Percentiles rank a stretch among this genome's conserved stretches.
phyloP scores from a whole-genome alignment of 208 protist species.

The Crithidia sp. region DNA sequence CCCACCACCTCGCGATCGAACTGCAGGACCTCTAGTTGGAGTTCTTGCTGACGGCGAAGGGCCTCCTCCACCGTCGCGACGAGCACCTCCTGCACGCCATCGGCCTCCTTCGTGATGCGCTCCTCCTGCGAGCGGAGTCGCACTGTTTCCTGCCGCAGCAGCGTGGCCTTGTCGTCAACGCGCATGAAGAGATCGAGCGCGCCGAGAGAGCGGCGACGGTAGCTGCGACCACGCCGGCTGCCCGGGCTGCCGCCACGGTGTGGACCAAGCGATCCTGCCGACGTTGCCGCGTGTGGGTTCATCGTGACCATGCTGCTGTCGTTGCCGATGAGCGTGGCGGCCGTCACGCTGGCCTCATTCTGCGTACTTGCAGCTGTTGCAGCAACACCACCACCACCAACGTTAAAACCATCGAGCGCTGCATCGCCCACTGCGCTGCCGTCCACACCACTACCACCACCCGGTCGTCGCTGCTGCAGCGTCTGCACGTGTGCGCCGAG shows the following conservation, averaged over 20 bases:
- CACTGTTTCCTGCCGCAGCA: slow-evolving; percentile 65
- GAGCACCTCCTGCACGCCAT: slow-evolving; percentile 66
- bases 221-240: slow-evolving; percentile 51
- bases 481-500: slow-evolving; percentile 49
- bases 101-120: slow-evolving; percentile 46
- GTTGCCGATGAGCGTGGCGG: neutral
- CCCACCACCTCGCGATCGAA: slow-evolving; percentile 77
- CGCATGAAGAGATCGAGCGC: slow-evolving; percentile 49
- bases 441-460: neutral
- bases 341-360: neutral
- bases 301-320: neutral
- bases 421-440: too few relatives aligned
- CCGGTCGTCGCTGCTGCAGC: slow-evolving; percentile 28
- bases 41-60: slow-evolving; percentile 61
- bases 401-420: too few relatives aligned
- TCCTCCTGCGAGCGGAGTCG: slow-evolving; percentile 58
- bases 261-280: neutral
- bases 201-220: slow-evolving; percentile 55
- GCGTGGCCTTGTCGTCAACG: slow-evolving; percentile 74
- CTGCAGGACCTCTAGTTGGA: slow-evolving; percentile 73
- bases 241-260: neutral
- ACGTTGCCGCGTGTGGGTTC: neutral
- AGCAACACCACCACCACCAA: too few relatives aligned
- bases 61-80: slow-evolving; percentile 83
- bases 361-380: neutral